phyloP scores from a whole-genome alignment of 176 grass and related monocot species.

The Ensete glaucum region DNA sequence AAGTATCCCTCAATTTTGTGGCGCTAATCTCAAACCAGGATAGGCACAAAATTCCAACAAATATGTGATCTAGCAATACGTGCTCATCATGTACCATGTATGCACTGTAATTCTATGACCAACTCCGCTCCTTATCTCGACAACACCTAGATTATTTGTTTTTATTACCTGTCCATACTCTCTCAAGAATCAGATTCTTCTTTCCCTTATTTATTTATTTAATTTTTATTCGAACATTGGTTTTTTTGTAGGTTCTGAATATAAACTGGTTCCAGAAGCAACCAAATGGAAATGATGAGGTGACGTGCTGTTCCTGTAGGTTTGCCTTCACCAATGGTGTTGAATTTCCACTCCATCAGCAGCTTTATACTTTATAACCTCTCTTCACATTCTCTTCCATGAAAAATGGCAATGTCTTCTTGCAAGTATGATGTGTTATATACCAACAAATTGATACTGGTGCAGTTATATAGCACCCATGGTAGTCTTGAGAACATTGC shows the following conservation, averaged over 20 bases:
- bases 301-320: slow-evolving; percentile 13
- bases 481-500: no score
- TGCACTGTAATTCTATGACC: neutral
- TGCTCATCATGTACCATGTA: neutral
- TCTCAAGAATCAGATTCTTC: neutral
- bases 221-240: slow-evolving; percentile 2
- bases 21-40: neutral
- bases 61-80: neutral
- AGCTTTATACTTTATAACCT: neutral
- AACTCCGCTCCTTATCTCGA: neutral
- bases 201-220: slow-evolving; percentile 1
- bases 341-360: neutral
- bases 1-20: neutral
- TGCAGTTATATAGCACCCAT: no score
- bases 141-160: no score
- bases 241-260: slow-evolving; percentile 55
- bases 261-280: slow-evolving; percentile 99
- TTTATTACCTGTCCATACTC: neutral
- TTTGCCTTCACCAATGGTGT: neutral
- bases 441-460: no score
- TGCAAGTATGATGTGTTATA: no score
- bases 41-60: neutral
- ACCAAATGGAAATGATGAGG: slow-evolving; percentile 92
- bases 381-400: neutral
- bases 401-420: no score